Evolutionary conservation across 2,329 filamentous ascomycete species (phyloP).

Genomic region (Apiospora arundinis): DNA sequence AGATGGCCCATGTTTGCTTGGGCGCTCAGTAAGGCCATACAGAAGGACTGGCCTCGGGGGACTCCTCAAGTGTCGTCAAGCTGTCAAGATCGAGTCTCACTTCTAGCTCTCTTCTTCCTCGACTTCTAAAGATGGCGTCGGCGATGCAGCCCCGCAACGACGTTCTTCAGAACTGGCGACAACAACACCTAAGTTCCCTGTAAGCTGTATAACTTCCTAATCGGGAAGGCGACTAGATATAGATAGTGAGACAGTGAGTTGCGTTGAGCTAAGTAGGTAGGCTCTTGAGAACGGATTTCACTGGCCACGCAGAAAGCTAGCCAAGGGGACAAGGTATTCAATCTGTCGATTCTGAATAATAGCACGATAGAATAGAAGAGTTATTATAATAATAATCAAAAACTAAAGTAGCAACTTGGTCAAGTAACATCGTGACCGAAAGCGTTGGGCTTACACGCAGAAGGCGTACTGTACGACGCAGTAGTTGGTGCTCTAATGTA

Average conservation of each 20-base stretch:
- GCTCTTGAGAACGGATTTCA: neutral
- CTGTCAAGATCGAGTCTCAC: neutral
- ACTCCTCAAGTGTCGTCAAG: neutral
- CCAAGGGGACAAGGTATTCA: neutral
- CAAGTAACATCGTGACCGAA: neutral
- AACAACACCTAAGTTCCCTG: neutral
- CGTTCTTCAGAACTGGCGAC: neutral
- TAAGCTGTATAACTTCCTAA: neutral
- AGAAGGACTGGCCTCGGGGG: neutral
- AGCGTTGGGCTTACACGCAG: neutral
- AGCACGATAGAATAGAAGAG: neutral
- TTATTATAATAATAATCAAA: no score
- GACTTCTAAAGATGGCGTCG: neutral
- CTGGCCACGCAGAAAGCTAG: neutral
- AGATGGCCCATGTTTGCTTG: neutral
- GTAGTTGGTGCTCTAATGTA: neutral
- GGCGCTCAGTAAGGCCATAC: neutral
- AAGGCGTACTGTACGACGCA: neutral
- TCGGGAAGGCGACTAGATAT: no score
- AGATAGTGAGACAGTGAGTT: neutral
- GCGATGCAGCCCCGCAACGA: neutral
- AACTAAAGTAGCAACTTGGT: neutral
- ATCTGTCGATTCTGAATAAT: neutral
- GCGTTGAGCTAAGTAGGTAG: neutral
- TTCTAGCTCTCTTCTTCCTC: slow-evolving; percentile 2